These are phyloP conservation scores for Fusarium albidum DNA, from an alignment of 2,329 filamentous ascomycete genomes.

Conservation along the genomic window DNA sequence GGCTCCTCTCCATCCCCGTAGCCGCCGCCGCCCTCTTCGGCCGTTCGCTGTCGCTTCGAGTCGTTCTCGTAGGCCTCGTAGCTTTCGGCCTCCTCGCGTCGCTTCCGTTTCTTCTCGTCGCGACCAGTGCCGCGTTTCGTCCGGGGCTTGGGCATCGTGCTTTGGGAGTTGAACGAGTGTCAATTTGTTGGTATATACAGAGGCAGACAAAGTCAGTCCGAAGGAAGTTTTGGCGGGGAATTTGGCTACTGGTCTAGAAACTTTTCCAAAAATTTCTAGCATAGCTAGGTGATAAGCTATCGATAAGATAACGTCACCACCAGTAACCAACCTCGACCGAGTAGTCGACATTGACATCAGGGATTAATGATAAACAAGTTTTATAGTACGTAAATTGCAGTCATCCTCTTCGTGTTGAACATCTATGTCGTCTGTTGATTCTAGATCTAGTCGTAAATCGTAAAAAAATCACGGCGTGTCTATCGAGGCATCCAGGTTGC, in stretches of 20 bases:
- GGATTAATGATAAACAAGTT: no score
- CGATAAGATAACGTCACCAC: slow-evolving; percentile 28
- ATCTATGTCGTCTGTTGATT: not conserved
- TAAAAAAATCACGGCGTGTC: not conserved
- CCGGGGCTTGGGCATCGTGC: slow-evolving; percentile 54
- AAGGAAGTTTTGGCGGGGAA: slow-evolving; percentile 28
- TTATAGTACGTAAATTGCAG: not conserved
- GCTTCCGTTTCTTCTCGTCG: slow-evolving; percentile 53
- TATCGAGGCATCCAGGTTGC: not conserved
- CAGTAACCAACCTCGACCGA: no score
- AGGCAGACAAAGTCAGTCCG: not conserved
- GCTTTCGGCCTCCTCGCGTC: slow-evolving; percentile 40
- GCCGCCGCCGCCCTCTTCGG: slow-evolving; percentile 34
- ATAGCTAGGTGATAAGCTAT: slow-evolving; percentile 5
- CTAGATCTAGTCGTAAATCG: slow-evolving; percentile 3
- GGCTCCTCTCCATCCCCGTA: slow-evolving; percentile 35
- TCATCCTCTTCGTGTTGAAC: not conserved
- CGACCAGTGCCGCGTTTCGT: slow-evolving; percentile 51
- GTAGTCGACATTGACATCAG: no score
- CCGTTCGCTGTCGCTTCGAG: slow-evolving; percentile 39
- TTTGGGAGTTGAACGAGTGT: slow-evolving; percentile 11
- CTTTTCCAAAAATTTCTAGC: slow-evolving; percentile 28
- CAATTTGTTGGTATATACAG: slow-evolving; percentile 1
- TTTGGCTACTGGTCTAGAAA: slow-evolving; percentile 16
- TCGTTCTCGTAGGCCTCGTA: slow-evolving; percentile 33